Percentiles rank a stretch among this genome's conserved stretches.
Evolutionary conservation across 257 asterid species (phyloP).

Genomic region (Solanum sitiens): DNA sequence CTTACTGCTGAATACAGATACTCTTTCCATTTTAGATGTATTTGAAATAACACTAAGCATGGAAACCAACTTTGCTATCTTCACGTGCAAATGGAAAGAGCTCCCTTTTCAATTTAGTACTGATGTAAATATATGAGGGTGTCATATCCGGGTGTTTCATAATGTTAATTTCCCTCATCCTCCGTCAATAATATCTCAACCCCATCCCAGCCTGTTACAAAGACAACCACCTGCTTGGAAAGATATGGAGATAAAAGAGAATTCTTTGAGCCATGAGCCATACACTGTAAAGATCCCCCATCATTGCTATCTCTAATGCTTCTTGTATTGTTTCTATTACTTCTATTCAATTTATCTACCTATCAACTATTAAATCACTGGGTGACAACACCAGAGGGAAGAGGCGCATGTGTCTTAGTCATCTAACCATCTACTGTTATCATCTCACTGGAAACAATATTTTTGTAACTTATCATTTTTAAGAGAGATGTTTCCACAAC

Average conservation of each 20-base stretch:
- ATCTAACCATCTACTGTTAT: slow-evolving; percentile 3
- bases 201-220: not conserved
- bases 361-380: slow-evolving; percentile 7
- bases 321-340: slow-evolving; percentile 12
- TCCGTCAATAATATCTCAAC: too few species aligned
- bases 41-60: too few species aligned
- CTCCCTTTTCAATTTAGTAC: too few species aligned
- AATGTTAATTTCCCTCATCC: too few species aligned
- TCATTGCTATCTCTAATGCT: slow-evolving; percentile 21
- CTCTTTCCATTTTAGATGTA: too few species aligned
- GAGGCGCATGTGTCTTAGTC: slow-evolving; percentile 14
- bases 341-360: slow-evolving; percentile 23
- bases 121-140: too few species aligned
- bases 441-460: not conserved
- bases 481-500: slow-evolving; percentile 25
- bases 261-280: not conserved
- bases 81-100: too few species aligned
- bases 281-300: slow-evolving; percentile 17
- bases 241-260: slow-evolving; percentile 4
- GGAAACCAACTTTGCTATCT: too few species aligned
- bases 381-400: not conserved
- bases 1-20: too few species aligned
- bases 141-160: too few species aligned
- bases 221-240: slow-evolving; percentile 16
- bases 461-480: slow-evolving; percentile 8